Conservation (phyloP, 495 filamentous ascomycete species). For the Durotheca rogersii region DNA sequence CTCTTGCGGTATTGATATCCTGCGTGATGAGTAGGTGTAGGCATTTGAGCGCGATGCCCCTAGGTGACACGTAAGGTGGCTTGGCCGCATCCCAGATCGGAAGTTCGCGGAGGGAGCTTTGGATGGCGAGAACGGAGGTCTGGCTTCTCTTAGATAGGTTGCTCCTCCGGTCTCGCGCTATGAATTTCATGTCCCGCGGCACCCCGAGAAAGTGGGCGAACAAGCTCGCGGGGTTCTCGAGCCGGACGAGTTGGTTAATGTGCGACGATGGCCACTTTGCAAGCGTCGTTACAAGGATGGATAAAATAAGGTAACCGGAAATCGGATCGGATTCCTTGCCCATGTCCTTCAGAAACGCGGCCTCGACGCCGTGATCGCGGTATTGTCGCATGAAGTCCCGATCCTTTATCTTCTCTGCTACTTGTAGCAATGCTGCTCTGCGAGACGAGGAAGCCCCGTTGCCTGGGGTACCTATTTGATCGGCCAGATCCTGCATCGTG, state of each 20-base stretch:
- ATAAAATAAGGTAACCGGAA: slow-evolving; percentile 58
- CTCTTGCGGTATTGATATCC: slow-evolving; percentile 48
- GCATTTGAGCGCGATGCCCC: slow-evolving; percentile 62
- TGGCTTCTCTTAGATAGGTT: slow-evolving; percentile 69
- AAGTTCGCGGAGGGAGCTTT: slow-evolving; percentile 49
- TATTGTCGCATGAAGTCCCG: slow-evolving; percentile 68
- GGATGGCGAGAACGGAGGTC: slow-evolving; percentile 53
- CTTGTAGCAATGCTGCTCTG: slow-evolving; percentile 59
- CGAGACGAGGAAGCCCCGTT: slow-evolving; percentile 50
- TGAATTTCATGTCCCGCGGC: slow-evolving; percentile 50
- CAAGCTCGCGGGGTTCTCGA: slow-evolving; percentile 50
- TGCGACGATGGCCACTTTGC: slow-evolving; percentile 51
- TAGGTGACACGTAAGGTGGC: slow-evolving; percentile 58
- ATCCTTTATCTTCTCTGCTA: slow-evolving; percentile 71
- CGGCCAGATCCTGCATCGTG: slow-evolving; percentile 78
- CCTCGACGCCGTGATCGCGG: slow-evolving; percentile 70
- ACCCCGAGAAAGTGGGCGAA: slow-evolving; percentile 55
- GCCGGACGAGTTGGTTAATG: slow-evolving; percentile 51
- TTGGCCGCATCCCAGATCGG: slow-evolving; percentile 57
- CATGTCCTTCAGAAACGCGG: slow-evolving; percentile 60
- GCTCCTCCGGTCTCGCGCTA: slow-evolving; percentile 62
- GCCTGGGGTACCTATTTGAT: slow-evolving; percentile 70
- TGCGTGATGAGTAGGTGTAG: slow-evolving; percentile 60
- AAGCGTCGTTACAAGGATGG: slow-evolving; percentile 58
- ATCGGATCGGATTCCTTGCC: slow-evolving; percentile 56